phyloP scores from a whole-genome alignment of 805 yeast genomes.

The Candida sanyiensis region DNA sequence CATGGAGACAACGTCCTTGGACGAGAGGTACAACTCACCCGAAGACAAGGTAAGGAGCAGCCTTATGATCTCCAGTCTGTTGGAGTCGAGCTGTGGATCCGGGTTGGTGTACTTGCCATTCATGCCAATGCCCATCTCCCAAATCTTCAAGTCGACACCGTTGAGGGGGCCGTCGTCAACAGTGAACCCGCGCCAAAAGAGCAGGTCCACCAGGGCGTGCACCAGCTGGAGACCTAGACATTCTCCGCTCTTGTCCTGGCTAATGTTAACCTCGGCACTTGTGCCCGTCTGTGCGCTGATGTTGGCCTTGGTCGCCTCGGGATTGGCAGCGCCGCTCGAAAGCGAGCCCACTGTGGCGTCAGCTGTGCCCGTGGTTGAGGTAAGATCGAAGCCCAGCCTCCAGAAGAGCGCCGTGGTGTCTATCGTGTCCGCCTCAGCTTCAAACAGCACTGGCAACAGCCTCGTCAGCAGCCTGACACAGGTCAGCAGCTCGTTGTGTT shows the following conservation, averaged over 20 bases:
- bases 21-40: slow-evolving; percentile 47
- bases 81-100: slow-evolving; percentile 45
- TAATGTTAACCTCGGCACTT: slow-evolving; percentile 18
- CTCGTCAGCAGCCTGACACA: slow-evolving; percentile 61
- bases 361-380: slow-evolving; percentile 6
- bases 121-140: slow-evolving; percentile 79
- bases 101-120: slow-evolving; percentile 29
- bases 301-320: slow-evolving; percentile 12
- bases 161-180: slow-evolving; percentile 25
- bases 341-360: slow-evolving; percentile 26
- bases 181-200: slow-evolving; percentile 56
- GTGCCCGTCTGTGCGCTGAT: slow-evolving; percentile 11
- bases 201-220: slow-evolving; percentile 36
- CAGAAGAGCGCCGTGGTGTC: slow-evolving; percentile 5
- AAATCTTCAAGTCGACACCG: slow-evolving; percentile 39
- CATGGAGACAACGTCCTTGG: slow-evolving; percentile 34
- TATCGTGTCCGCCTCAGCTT: slow-evolving; percentile 31
- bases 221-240: slow-evolving; percentile 34
- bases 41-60: slow-evolving; percentile 58
- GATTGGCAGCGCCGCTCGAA: slow-evolving; percentile 20
- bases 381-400: slow-evolving; percentile 5
- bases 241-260: slow-evolving; percentile 7
- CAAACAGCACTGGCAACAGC: slow-evolving; percentile 63
- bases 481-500: slow-evolving; percentile 38
- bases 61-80: slow-evolving; percentile 62